These are phyloP conservation scores for Rhodotorula graminis DNA, from an alignment of 768 basidiomycete species.

Conservation along the genomic window DNA sequence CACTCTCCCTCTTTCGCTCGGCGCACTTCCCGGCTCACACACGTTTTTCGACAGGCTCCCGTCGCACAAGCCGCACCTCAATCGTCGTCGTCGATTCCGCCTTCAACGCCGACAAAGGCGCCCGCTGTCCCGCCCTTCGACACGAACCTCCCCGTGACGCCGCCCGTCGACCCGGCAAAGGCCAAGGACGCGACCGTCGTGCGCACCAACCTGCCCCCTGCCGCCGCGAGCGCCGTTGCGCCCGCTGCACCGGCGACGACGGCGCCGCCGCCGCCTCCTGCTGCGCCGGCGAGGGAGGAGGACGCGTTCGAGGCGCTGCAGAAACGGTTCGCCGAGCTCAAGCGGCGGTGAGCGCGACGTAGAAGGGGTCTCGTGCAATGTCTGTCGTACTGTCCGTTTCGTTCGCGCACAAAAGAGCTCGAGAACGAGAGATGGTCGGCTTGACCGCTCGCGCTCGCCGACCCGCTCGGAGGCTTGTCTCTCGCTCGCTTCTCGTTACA, in stretches of 20 bases:
- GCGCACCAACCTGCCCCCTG: constrained; percentile 18
- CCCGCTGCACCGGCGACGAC: not conserved
- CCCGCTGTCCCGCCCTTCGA: constrained; percentile 32
- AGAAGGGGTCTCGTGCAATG: no score
- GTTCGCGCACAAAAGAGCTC: not conserved
- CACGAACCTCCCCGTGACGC: constrained; percentile 19
- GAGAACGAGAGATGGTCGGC: no score
- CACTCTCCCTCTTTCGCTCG: not conserved
- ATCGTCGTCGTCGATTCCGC: not conserved
- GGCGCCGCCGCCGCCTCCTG: not conserved
- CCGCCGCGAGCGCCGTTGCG: not conserved
- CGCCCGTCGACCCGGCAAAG: constrained; percentile 17
- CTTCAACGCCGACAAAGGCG: not conserved
- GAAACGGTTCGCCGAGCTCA: constrained; percentile 77
- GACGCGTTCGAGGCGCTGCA: constrained; percentile 73
- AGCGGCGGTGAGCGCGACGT: constrained; percentile 59
- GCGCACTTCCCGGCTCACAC: not conserved
- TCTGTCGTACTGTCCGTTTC: no score
- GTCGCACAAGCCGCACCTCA: not conserved
- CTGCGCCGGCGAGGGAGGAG: constrained; percentile 43
- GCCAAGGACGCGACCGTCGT: constrained; percentile 9
- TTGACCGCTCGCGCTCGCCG: no score
- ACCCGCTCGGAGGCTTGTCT: not conserved
- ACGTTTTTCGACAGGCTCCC: not conserved
- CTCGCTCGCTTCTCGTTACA: not conserved